Evolutionary conservation across 2,329 filamentous ascomycete species (phyloP).

Genomic region (Bipolaris oryzae): DNA sequence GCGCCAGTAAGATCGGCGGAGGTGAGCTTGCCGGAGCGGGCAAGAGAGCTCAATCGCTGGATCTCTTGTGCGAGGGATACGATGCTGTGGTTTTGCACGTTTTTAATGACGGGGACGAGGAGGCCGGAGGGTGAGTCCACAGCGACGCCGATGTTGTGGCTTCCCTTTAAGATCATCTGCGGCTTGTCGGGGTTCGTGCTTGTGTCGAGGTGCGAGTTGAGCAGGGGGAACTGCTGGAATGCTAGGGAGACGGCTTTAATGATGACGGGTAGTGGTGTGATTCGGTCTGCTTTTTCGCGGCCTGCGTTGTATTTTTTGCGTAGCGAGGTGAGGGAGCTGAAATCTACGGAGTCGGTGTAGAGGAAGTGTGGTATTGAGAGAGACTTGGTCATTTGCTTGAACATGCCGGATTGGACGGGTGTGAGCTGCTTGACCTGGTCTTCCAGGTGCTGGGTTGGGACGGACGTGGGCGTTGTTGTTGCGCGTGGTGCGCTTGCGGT

Average conservation of each 20-base stretch:
- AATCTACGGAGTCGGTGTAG: slow-evolving; percentile 88
- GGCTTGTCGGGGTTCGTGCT: slow-evolving; percentile 67
- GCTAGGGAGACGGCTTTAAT: slow-evolving; percentile 93
- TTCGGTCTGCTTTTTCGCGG: slow-evolving; percentile 54
- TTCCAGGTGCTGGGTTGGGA: slow-evolving; percentile 41
- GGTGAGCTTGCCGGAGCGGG: slow-evolving; percentile 74
- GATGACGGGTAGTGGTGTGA: slow-evolving; percentile 92
- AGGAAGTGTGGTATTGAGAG: slow-evolving; percentile 93
- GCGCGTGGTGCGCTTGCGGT: slow-evolving; percentile 34
- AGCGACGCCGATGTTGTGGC: slow-evolving; percentile 94
- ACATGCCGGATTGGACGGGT: slow-evolving; percentile 88
- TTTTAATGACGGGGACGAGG: slow-evolving; percentile 87
- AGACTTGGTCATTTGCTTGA: slow-evolving; percentile 94
- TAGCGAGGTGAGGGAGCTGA: slow-evolving; percentile 74
- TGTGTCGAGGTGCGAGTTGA: slow-evolving; percentile 84
- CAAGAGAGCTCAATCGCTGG: slow-evolving; percentile 72
- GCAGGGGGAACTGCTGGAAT: slow-evolving; percentile 78
- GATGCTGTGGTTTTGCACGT: slow-evolving; percentile 79
- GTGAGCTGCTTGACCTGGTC: slow-evolving; percentile 76
- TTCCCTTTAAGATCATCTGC: slow-evolving; percentile 74
- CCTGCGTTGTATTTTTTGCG: slow-evolving; percentile 72
- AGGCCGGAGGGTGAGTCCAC: slow-evolving; percentile 92
- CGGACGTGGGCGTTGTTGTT: slow-evolving; percentile 35
- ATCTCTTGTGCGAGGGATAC: slow-evolving; percentile 79
- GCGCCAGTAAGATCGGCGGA: slow-evolving; percentile 79